Evolutionary conservation across 1,284 basidiomycete species (phyloP), one percentile per base, ranked within the genome.

Genomic region (Hortiboletus rubellus): DNA sequence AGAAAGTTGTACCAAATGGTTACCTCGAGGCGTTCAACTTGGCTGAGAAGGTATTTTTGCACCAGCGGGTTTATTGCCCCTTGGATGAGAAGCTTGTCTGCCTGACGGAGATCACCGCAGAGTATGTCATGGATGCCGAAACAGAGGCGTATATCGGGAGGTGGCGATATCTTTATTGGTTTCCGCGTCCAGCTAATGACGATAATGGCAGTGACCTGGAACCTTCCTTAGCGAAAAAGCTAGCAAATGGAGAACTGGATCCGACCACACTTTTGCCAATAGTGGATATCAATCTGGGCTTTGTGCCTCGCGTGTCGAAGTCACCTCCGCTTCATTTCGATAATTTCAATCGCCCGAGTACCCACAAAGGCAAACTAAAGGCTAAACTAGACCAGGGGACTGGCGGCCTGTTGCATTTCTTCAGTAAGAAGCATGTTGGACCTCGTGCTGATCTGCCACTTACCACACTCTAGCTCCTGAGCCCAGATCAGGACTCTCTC

Each of bases 41-140:
- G 50, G 96, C 97, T 9, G 96, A 99, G 73, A 88, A 90, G 60
- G 96, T 95, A 33, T 99, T 99, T 72, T 76, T 94, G 47, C 89
- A 98, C 73, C 97, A 99, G 71, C 82, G 95, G 48, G 95, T 99
- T 44, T 99, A 90, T 71, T 90, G 94, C 72, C 94, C 96, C 0
- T 65, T 75, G 17, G 62, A 76, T 36, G 79, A 86, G 69, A 76
- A 73, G 50, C 76, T 97, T 14, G 87, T 93, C 0, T 83, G 91
- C 66, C 75, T 97, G 50, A 84, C 79, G 31, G 82, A 85, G 2
- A 72, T 84, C 11, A 76, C 82, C 7, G 75, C 79, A 3, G 81
- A 78, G 44, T 77, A 78, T 46, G 69, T 69, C 33, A 85, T 85
- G 80, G 79, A 82, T 59, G 79, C 81, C 27, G 82, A 83, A 57